Conservation (phyloP, 129 eudicot genomes). For the Chrysanthemum seticuspe region DNA sequence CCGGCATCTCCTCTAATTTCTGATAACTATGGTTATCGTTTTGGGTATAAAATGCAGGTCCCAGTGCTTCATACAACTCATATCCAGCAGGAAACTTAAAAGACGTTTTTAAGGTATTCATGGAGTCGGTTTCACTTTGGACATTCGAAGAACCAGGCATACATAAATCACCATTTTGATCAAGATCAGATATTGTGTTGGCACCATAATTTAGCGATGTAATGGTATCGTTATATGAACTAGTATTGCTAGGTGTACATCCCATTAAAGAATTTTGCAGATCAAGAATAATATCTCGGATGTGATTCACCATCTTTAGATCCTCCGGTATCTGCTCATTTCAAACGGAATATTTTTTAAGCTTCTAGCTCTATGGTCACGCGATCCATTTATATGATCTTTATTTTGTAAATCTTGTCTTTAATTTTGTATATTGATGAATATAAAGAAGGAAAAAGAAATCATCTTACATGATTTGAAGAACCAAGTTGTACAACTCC, state of each 20-base stretch:
- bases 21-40: conserved; percentile 31
- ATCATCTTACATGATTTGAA: conserved; percentile 51
- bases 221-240: conserved; percentile 29
- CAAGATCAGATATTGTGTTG: conserved; percentile 24
- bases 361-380: neutral
- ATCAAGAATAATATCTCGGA: conserved; percentile 47
- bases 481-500: conserved; percentile 98
- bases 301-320: conserved; percentile 56
- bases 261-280: conserved; percentile 46
- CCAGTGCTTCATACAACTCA: conserved; percentile 88
- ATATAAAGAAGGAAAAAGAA: neutral
- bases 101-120: conserved; percentile 33
- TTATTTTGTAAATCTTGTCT: neutral
- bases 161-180: conserved; percentile 16
- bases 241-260: conserved; percentile 22
- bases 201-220: conserved; percentile 26
- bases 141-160: conserved; percentile 26
- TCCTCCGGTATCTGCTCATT: conserved; percentile 63
- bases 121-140: conserved; percentile 34
- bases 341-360: neutral
- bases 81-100: conserved; percentile 64
- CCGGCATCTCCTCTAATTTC: conserved; percentile 49
- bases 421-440: neutral
- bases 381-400: too few species aligned
- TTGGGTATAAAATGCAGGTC: conserved; percentile 56